Conservation (phyloP, 345 rosid species). For the Streptanthus diversifolius region DNA sequence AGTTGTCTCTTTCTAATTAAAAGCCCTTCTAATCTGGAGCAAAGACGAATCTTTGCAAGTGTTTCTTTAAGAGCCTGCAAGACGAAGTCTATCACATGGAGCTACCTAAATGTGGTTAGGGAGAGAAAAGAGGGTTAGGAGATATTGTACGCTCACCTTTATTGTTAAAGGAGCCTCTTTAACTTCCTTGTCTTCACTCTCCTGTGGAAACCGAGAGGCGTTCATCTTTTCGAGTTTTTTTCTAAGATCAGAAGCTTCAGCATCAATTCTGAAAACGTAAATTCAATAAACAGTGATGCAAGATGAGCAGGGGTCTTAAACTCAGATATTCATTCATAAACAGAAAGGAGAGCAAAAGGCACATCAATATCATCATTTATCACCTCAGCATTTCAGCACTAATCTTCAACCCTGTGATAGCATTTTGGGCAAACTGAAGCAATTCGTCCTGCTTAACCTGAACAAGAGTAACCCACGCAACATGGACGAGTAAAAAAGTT, state of each 20-base stretch:
- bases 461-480: conserved; percentile 11
- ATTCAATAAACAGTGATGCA: conserved; percentile 17
- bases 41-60: conserved; percentile 62
- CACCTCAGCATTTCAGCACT: conserved; percentile 77
- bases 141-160: conserved; percentile 48
- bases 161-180: conserved; percentile 49
- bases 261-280: conserved; percentile 62
- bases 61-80: conserved; percentile 78
- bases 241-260: conserved; percentile 62
- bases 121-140: background rate
- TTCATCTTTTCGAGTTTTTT: conserved; percentile 56
- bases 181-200: conserved; percentile 44
- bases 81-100: conserved; percentile 10
- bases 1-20: conserved; percentile 61
- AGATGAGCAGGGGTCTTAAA: conserved; percentile 13
- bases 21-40: conserved; percentile 81
- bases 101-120: background rate
- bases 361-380: conserved; percentile 11
- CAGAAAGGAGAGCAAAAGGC: conserved; percentile 9
- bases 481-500: background rate
- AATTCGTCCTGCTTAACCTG: conserved; percentile 96
- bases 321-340: background rate
- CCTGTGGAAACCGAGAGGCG: conserved; percentile 37
- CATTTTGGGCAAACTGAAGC: conserved; percentile 88
- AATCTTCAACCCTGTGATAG: conserved; percentile 81